Base-by-base conservation (phyloP, 2,329 filamentous ascomycete genomes). In the Verticillium nubilum region DNA sequence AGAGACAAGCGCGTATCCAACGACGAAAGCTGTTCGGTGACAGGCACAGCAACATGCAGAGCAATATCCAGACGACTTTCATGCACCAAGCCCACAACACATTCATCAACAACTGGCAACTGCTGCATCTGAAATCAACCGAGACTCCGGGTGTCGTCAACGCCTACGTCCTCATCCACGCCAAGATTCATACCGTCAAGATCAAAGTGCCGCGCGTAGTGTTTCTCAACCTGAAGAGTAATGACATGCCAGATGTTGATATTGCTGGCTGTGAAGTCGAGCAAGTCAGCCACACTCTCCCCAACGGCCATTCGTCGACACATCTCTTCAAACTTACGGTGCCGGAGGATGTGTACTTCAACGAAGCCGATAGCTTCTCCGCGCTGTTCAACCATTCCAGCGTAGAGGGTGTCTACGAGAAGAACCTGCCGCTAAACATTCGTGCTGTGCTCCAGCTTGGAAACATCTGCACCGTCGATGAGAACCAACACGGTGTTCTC, bases 381-480 rank as follows among this genome's bases (percentile, higher is more conserved):
- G 76, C 88, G 28, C 79, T 98, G 1, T 94, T 97, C 77, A 92
- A 94, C 63, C 93, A 99, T 70, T 86, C 92, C 0, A 97, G 92
- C 72, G 91, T 99, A 1, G 95, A 99, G 74, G 96, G 96, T 29
- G 92, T 99, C 15, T 99, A 99, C 69, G 96, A 99, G 76, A 94
- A 89, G 68, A 90, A 97, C 65, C 82, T 99, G 1, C 92, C 96
- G 1, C 80, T 98, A 5, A 91, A 91, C 63, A 84, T 96, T 54
- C 86, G 94, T 47, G 95, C 94, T 4, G 84, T 99, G 31, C 83
- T 99, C 10, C 90, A 95, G 66, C 80, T 99, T 1, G 96, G 95
- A 50, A 97, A 91, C 68, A 80, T 90, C 29, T 99, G 95, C 71
- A 96, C 92, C 2, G 96, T 99, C 65, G 95, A 99, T 68, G 90